Percentiles rank a stretch among this genome's conserved stretches.
Evolutionary conservation across 1,284 basidiomycete species (phyloP).

Genomic region (Pseudozyma thailandica): DNA sequence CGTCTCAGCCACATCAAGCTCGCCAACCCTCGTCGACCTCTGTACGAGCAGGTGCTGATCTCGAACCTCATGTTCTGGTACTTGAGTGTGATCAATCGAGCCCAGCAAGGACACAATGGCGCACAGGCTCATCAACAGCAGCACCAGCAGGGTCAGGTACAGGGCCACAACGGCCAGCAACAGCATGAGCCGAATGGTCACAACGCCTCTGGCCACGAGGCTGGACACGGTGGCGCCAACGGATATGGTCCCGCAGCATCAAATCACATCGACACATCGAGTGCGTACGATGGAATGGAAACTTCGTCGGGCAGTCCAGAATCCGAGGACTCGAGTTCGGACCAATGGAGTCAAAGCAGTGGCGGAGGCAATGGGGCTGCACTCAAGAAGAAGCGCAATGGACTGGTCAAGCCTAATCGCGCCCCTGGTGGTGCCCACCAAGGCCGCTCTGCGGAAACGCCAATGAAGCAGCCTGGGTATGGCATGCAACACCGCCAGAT

Average conservation of each 20-base stretch:
- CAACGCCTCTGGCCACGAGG: background rate
- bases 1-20: slow-evolving; percentile 97
- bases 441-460: slow-evolving; percentile 80
- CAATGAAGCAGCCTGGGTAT: slow-evolving; percentile 87
- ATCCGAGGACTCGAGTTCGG: slow-evolving; percentile 20
- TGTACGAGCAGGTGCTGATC: slow-evolving; percentile 98
- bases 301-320: slow-evolving; percentile 23
- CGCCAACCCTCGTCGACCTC: slow-evolving; percentile 91
- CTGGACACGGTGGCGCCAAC: slow-evolving; percentile 2
- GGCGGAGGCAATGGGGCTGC: slow-evolving; percentile 20
- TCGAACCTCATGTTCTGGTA: slow-evolving; percentile 99
- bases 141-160: slow-evolving; percentile 56
- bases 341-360: slow-evolving; percentile 27
- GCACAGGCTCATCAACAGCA: slow-evolving; percentile 59
- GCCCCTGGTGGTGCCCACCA: slow-evolving; percentile 46
- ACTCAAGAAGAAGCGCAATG: slow-evolving; percentile 34
- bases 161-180: background rate
- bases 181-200: slow-evolving; percentile 15
- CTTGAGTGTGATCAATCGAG: slow-evolving; percentile 91
- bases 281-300: slow-evolving; percentile 41
- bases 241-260: slow-evolving; percentile 7
- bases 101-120: slow-evolving; percentile 68
- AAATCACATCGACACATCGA: slow-evolving; percentile 26
- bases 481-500: slow-evolving; percentile 91
- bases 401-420: slow-evolving; percentile 59